Percentiles rank a stretch among this genome's conserved stretches.
Conservation (phyloP, 2,329 filamentous ascomycete species). For the Polychaeton citri region DNA sequence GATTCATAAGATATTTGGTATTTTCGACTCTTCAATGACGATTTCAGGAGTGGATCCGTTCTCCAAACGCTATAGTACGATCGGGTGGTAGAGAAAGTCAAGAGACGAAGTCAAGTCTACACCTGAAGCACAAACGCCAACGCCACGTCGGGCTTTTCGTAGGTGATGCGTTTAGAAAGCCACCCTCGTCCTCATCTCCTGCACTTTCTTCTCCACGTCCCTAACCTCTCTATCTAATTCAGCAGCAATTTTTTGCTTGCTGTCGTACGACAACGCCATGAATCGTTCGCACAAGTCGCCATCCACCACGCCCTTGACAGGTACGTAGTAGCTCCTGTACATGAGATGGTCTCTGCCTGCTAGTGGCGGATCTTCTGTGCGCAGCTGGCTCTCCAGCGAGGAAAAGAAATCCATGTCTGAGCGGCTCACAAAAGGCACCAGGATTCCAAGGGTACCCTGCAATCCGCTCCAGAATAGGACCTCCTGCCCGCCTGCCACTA, state of each 20-base stretch:
- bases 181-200: constrained; percentile 25
- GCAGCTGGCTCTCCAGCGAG: constrained; percentile 75
- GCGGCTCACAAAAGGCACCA: constrained; percentile 81
- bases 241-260: constrained; percentile 87
- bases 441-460: constrained; percentile 84
- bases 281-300: constrained; percentile 93
- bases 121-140: not conserved
- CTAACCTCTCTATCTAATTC: constrained; percentile 82
- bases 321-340: constrained; percentile 89
- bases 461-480: constrained; percentile 87
- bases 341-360: constrained; percentile 91
- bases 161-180: constrained; percentile 10
- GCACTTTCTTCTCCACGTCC: constrained; percentile 90
- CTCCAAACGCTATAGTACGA: too few relatives aligned
- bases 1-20: too few relatives aligned
- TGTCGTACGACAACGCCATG: constrained; percentile 67
- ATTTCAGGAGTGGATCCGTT: too few relatives aligned
- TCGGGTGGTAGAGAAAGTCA: too few relatives aligned
- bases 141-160: not conserved
- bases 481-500: constrained; percentile 84
- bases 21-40: too few relatives aligned
- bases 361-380: constrained; percentile 73
- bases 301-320: constrained; percentile 92
- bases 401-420: constrained; percentile 98
- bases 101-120: too few relatives aligned